Percentiles rank a stretch among this genome's conserved stretches.
phyloP scores from a whole-genome alignment of 176 grass and related monocot species.

The Stipa capillata region DNA sequence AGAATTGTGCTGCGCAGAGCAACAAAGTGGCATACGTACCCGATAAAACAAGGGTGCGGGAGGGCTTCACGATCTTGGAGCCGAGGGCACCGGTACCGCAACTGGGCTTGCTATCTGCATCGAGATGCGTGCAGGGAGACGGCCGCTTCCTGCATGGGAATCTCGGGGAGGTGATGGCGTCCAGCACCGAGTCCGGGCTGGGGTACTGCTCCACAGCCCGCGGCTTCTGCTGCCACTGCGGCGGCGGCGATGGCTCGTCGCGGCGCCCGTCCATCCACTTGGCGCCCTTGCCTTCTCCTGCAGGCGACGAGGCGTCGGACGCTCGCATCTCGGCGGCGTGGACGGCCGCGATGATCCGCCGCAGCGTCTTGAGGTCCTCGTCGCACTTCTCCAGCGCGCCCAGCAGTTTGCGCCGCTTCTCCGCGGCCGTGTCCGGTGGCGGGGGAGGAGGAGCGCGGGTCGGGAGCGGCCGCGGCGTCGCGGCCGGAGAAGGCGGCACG shows the following conservation, averaged over 20 bases:
- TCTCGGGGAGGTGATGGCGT: constrained; percentile 75
- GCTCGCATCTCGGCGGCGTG: constrained; percentile 50
- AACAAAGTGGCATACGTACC: constrained; percentile 25
- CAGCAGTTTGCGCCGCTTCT: constrained; percentile 79
- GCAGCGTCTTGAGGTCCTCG: constrained; percentile 80
- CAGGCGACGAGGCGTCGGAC: neutral
- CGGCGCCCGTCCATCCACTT: neutral
- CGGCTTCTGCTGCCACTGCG: neutral
- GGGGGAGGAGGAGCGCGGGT: constrained; percentile 15
- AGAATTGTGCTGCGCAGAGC: neutral
- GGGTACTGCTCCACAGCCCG: constrained; percentile 24
- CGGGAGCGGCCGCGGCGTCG: neutral
- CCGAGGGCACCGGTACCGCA: constrained; percentile 14
- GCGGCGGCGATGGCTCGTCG: neutral
- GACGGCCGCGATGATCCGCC: constrained; percentile 81
- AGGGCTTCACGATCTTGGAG: constrained; percentile 77
- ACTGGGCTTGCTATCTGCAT: constrained; percentile 11
- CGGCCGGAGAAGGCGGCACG: constrained; percentile 1
- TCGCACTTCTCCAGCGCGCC: constrained; percentile 96
- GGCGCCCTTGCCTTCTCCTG: neutral
- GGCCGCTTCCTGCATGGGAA: constrained; percentile 63
- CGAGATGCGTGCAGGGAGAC: constrained; percentile 27
- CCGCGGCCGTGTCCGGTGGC: constrained; percentile 32
- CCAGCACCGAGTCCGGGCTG: constrained; percentile 90
- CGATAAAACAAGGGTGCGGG: constrained; percentile 51